Base-by-base conservation (phyloP, 2,329 filamentous ascomycete species). In the Chaetomium sp. region DNA sequence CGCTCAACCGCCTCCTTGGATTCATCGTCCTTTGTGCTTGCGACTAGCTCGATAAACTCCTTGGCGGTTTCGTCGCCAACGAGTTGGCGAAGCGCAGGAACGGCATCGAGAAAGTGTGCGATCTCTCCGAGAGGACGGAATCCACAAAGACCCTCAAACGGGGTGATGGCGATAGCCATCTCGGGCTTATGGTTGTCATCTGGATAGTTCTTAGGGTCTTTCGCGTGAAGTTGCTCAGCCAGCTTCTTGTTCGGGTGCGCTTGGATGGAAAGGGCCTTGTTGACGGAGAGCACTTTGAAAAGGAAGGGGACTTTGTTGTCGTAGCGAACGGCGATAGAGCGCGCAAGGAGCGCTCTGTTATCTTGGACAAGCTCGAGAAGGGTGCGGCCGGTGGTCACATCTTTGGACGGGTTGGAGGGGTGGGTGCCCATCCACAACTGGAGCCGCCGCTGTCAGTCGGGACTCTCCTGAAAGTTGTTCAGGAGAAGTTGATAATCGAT, bases 141-240 rank as follows among this genome's bases (percentile, higher is more conserved):
- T 37, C 94, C 94, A 67, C 94, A 99, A 37, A 99, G 81, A 0
- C 94, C 94, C 69, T 97, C 92, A 63, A 99, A 99, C 0, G 90
- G 87, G 1, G 94, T 97, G 66, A 99, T 87, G 59, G 94, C 94
- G 71, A 99, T 96, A 60, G 94, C 91, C 94, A 99, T 99, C 74
- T 99, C 94, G 37, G 94, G 94, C 76, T 99, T 99, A 79, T 99
- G 94, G 76, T 99, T 99, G 76, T 97, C 92, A 77, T 99, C 91
- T 56, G 92, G 94, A 69, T 99, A 99, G 77, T 99, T 95, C 74
- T 89, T 89, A 49, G 91, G 81, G 68, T 99, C 92, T 60, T 80
- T 84, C 41, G 85, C 82, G 71, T 97, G 94, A 35, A 99, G 78
- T 69, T 90, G 76, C 74, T 95, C 92, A 51, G 94, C 94, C 11